Percentiles rank a stretch among this genome's conserved stretches.
These are phyloP conservation scores for Suillus clintonianus DNA, from an alignment of 768 basidiomycete species.

Conservation along the genomic window DNA sequence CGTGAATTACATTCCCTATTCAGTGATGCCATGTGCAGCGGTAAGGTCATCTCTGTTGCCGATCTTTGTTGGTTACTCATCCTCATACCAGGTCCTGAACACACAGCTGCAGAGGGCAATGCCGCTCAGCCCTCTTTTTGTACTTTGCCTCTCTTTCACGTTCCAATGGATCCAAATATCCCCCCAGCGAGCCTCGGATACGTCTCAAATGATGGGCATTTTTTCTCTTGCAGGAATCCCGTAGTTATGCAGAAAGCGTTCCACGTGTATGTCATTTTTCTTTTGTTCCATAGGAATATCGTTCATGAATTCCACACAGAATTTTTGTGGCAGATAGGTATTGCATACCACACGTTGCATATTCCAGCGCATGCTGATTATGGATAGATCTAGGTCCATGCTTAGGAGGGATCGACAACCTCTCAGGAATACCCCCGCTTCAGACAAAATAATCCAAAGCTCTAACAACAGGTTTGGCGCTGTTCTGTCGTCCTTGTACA, in stretches of 20 bases:
- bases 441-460: constrained; percentile 35
- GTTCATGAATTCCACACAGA: constrained; percentile 21
- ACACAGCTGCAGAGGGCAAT: constrained; percentile 37
- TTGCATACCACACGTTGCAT: background rate
- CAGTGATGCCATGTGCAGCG: constrained; percentile 55
- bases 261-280: constrained; percentile 50
- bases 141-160: constrained; percentile 54
- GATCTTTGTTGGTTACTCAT: background rate
- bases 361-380: background rate
- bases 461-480: constrained; percentile 57
- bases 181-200: no score
- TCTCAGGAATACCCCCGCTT: constrained; percentile 42
- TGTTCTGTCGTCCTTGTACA: constrained; percentile 54
- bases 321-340: constrained; percentile 58
- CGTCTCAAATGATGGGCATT: constrained; percentile 63
- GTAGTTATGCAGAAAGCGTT: constrained; percentile 52
- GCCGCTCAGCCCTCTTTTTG: constrained; percentile 55
- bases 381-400: constrained; percentile 49
- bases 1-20: background rate
- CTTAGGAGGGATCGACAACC: constrained; percentile 45
- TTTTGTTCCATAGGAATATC: background rate
- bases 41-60: constrained; percentile 22
- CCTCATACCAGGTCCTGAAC: constrained; percentile 47
- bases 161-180: constrained; percentile 30
- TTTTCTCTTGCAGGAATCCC: constrained; percentile 56